Evolutionary conservation across 225 moss, liverwort and hornwort genomes (phyloP).

Genomic region (Physcomitrellopsis africana): DNA sequence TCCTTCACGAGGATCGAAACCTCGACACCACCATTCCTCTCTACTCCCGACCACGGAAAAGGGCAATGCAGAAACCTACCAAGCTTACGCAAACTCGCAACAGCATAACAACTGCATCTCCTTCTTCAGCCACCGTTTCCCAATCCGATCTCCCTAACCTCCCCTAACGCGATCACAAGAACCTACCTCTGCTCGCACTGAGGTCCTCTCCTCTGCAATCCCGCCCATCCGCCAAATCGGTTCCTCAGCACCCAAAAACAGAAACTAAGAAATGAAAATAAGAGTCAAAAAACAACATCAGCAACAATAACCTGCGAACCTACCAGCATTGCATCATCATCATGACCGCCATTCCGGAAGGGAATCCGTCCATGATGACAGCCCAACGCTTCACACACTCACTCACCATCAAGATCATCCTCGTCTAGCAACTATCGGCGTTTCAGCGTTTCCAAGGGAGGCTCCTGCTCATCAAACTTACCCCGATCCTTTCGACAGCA

Average conservation of each 20-base stretch:
- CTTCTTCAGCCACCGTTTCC: background rate
- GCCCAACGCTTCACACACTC: no score
- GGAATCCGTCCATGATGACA: no score
- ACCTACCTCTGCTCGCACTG: background rate
- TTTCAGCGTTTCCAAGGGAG: no score
- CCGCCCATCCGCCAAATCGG: slow-evolving; percentile 1
- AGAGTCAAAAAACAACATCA: background rate
- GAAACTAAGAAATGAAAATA: background rate
- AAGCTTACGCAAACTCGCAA: slow-evolving; percentile 2
- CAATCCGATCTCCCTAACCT: slow-evolving; percentile 15
- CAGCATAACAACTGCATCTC: background rate
- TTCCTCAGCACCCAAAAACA: background rate
- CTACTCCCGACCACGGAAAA: background rate
- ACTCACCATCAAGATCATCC: no score
- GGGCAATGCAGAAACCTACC: slow-evolving; percentile 37
- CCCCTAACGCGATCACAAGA: slow-evolving; percentile 12
- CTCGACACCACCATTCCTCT: background rate
- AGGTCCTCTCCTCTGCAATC: background rate
- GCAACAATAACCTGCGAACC: no score
- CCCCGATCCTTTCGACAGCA: no score
- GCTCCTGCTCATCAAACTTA: no score
- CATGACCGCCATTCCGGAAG: no score
- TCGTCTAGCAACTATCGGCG: no score
- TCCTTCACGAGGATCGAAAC: slow-evolving; percentile 34
- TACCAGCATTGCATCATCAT: no score